Percentiles rank a stretch among this genome's conserved stretches.
These are phyloP conservation scores for Colletotrichum sp. DNA, from an alignment of 2,329 filamentous ascomycete genomes.

Conservation along the genomic window DNA sequence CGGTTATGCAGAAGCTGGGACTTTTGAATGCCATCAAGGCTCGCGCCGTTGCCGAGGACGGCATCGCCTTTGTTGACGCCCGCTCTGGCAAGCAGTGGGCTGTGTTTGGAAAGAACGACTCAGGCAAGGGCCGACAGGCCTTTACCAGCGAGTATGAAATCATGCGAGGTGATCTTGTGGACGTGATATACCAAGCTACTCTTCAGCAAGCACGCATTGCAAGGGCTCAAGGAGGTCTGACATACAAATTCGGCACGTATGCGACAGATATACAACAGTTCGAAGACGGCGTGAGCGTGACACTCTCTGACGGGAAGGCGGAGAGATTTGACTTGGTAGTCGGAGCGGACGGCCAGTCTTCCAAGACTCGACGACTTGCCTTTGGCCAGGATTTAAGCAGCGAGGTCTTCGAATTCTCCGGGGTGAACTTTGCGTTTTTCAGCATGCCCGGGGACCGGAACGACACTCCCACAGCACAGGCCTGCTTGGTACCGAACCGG, in stretches of 20 bases:
- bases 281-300: slow-evolving; percentile 23
- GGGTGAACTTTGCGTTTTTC: slow-evolving; percentile 30
- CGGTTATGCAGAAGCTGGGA: slow-evolving; percentile 41
- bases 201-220: slow-evolving; percentile 17
- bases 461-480: slow-evolving; percentile 39
- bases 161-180: slow-evolving; percentile 56
- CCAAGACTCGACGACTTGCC: slow-evolving; percentile 46
- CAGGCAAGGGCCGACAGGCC: slow-evolving; percentile 35
- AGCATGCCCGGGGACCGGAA: slow-evolving; percentile 27
- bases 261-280: slow-evolving; percentile 27
- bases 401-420: slow-evolving; percentile 20
- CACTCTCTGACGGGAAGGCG: slow-evolving; percentile 46
- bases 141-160: slow-evolving; percentile 59
- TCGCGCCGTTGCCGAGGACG: slow-evolving; percentile 49
- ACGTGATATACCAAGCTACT: slow-evolving; percentile 42
- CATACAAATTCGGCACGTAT: slow-evolving; percentile 34
- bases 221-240: slow-evolving; percentile 5
- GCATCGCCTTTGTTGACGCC: slow-evolving; percentile 50
- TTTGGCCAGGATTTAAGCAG: slow-evolving; percentile 28
- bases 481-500: slow-evolving; percentile 31
- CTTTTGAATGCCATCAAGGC: slow-evolving; percentile 38
- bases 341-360: slow-evolving; percentile 59
- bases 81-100: slow-evolving; percentile 38
- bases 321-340: slow-evolving; percentile 56
- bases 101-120: slow-evolving; percentile 41